Base-by-base conservation (phyloP, 768 basidiomycete genomes). In the Hemileccinum impolitum region DNA sequence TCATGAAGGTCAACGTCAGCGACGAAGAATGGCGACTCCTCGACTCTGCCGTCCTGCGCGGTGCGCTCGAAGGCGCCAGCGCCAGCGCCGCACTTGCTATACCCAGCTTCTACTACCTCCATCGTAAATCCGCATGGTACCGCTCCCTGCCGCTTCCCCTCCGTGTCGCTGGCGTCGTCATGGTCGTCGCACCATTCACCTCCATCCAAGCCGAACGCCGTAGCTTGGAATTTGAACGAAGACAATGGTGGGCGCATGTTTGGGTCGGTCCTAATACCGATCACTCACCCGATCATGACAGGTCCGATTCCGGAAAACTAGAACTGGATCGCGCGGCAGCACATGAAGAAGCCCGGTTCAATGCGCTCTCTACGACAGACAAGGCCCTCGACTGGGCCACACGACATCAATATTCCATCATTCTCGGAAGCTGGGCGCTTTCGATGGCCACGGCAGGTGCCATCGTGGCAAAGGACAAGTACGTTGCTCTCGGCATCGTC, bases 191-290 rank as follows among this genome's bases (percentile, higher is more conserved):
- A 0, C 90, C 90, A 0, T 67, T 76, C 39, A 70, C 85, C 18
- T 78, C 84, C 17, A 87, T 92, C 38, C 80, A 84, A 52, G 90
- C 84, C 6, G 90, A 92, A 60, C 76, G 81, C 4, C 81, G 84
- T 11, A 80, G 80, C 26, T 66, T 84, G 32, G 75, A 78, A 50
- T 90, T 78, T 53, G 85, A 90, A 52, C 71, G 74, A 57, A 73
- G 72, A 2, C 77, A 77, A 59, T 86, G 84, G 85, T 84, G 36
- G 15, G 80, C 63, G 1, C 4, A 6, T 35, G 14, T n/a, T 31
- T 17, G 19, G 11, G 25, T 17, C 11, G 4, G 11, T 15, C 28
- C 15, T 13, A 21, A 25, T 21, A 14, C n/a, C 9, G 21, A 35
- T n/a, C 23, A 15, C n/a, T 19, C 8, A 39, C n/a, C 9, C 19